Evolutionary conservation across 768 basidiomycete species (phyloP).

Genomic region (Candolleomyces aberdarensis): DNA sequence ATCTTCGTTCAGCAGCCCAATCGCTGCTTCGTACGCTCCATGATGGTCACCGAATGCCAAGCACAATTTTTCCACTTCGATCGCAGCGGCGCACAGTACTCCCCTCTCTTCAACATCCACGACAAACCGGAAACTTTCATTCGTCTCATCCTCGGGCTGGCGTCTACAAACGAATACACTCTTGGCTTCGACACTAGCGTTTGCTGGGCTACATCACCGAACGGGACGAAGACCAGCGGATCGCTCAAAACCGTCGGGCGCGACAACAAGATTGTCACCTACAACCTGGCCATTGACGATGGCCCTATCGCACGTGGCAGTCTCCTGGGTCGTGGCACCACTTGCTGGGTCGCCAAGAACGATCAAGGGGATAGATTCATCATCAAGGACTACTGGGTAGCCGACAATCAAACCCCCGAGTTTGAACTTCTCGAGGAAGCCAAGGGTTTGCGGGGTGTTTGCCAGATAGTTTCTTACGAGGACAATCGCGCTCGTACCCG

Average conservation of each 20-base stretch:
- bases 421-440: not conserved
- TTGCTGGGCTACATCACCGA: not conserved
- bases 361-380: not conserved
- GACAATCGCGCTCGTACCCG: not conserved
- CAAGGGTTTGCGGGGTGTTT: not conserved
- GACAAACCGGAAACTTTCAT: not conserved
- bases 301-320: not conserved
- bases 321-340: not conserved
- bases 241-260: not conserved
- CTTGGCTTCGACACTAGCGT: not conserved
- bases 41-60: not conserved
- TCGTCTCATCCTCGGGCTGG: not conserved
- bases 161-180: not conserved
- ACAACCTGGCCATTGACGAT: not conserved
- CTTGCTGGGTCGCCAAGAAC: not conserved
- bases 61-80: constrained; percentile 2
- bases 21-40: not conserved
- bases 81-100: not conserved
- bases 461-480: not conserved
- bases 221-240: not conserved
- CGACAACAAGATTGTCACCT: not conserved
- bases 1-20: not conserved
- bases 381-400: not conserved
- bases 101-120: constrained; percentile 1
- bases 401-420: not conserved